A percentile compares a stretch with the other conserved stretches of the same genome.
phyloP scores from a whole-genome alignment of 1,139 yeast species.

The Spencermartinsiella ligniputridi region DNA sequence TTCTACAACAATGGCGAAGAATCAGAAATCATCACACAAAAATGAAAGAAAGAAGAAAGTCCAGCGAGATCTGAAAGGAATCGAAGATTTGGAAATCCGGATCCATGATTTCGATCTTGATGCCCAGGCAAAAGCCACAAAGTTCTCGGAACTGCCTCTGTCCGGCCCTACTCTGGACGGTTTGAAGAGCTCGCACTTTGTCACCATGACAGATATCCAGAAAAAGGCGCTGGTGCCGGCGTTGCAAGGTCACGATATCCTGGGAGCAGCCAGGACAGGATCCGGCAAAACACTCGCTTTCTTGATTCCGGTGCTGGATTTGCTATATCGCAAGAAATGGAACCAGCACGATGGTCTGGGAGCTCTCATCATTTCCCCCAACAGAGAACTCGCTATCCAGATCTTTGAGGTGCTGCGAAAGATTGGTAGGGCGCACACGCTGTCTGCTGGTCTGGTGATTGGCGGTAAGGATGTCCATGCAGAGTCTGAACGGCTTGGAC shows the following conservation, averaged over 20 bases:
- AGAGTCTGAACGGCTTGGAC: slow-evolving; percentile 80
- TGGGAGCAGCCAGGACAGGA: slow-evolving; percentile 95
- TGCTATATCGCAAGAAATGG: slow-evolving; percentile 68
- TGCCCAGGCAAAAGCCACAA: slow-evolving; percentile 13
- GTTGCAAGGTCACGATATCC: slow-evolving; percentile 73
- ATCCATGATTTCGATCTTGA: slow-evolving; percentile 19
- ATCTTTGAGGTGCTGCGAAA: slow-evolving; percentile 84
- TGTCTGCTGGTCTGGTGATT: slow-evolving; percentile 92
- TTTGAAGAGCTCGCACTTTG: slow-evolving; percentile 59
- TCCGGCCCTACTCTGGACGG: slow-evolving; percentile 66
- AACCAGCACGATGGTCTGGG: slow-evolving; percentile 90
- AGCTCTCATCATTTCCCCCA: slow-evolving; percentile 86
- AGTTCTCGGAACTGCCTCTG: slow-evolving; percentile 63
- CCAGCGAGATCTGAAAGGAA: slow-evolving; percentile 17
- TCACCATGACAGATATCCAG: slow-evolving; percentile 82
- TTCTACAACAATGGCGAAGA: background rate
- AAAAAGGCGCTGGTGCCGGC: slow-evolving; percentile 72
- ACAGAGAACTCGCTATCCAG: slow-evolving; percentile 91
- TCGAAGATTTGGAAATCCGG: slow-evolving; percentile 25
- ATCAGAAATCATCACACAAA: slow-evolving; percentile 19
- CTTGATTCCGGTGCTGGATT: slow-evolving; percentile 76
- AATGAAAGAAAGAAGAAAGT: slow-evolving; percentile 10
- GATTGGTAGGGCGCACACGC: slow-evolving; percentile 72
- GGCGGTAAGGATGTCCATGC: slow-evolving; percentile 93
- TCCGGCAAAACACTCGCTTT: slow-evolving; percentile 96